Base-by-base conservation (phyloP, 345 rosid genomes). In the Eucalyptus cloeziana region DNA sequence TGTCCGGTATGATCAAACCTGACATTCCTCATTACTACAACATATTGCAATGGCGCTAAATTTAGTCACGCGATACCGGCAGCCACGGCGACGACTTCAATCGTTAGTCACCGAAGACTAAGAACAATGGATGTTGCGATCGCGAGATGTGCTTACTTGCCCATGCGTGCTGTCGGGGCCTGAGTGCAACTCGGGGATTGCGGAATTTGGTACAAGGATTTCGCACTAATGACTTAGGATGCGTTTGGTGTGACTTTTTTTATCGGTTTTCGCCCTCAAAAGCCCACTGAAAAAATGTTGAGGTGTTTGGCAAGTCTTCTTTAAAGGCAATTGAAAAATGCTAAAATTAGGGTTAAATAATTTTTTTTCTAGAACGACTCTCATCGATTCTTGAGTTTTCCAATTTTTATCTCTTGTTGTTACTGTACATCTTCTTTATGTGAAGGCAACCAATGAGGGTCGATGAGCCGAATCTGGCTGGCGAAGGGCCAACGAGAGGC, bases 241-340 rank as follows among this genome's bases (percentile, higher is more conserved):
- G 56, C 1, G 0, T 51, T 51, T 17, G 22, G 22, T 17, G 7
- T 1, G 7, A 52, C 9, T 52, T 19, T 52, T 52, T 0, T 17
- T 0, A 52, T 17, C 1, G 9, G 4, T 52, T 52, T 52, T 52
- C 9, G 0, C 9, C 9, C 56, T 52, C 9, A 17, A 52, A 51
- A 17, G 56, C 1, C 9, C 0, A 4, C 24, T 17, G 1, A 8
- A 52, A 52, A 52, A 52, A 52, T 52, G 4, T 1, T 17, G 0
- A 0, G 1, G 9, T 17, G 7, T 51, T 51, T 51, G 4, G 9
- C 1, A 51, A 51, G 22, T 51, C 56, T 7, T 17, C 22, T 51
- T 51, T 1, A 51, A 51, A 7, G 2, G 2, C 1, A 52, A 51
- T 51, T 0, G 4, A 51, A 9, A 51, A 51, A 51, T 52, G 56